These are phyloP conservation scores for Talaromyces ruber DNA, from an alignment of 495 filamentous ascomycete genomes.

Conservation along the genomic window DNA sequence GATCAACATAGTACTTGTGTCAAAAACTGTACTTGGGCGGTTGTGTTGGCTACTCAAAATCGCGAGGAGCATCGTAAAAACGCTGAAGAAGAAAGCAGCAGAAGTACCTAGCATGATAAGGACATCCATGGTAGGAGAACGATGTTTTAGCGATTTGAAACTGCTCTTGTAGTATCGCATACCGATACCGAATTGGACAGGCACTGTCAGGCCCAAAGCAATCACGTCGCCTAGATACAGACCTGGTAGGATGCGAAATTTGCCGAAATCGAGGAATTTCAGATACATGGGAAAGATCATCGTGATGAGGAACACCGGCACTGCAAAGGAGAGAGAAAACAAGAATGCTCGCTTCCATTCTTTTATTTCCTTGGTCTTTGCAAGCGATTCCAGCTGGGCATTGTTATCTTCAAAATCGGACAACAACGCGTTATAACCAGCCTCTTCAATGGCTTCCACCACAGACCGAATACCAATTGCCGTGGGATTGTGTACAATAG, in stretches of 20 bases:
- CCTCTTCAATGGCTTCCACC: slow-evolving; percentile 71
- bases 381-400: slow-evolving; percentile 88
- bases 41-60: slow-evolving; percentile 59
- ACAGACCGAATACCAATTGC: slow-evolving; percentile 70
- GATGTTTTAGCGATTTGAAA: slow-evolving; percentile 83
- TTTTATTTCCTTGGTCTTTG: slow-evolving; percentile 92
- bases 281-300: slow-evolving; percentile 84
- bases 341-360: slow-evolving; percentile 81
- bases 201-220: slow-evolving; percentile 75
- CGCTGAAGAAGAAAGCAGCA: slow-evolving; percentile 95
- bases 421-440: slow-evolving; percentile 79
- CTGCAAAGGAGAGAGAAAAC: slow-evolving; percentile 66
- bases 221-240: slow-evolving; percentile 82
- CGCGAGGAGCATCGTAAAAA: slow-evolving; percentile 79
- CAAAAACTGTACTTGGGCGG: slow-evolving; percentile 81
- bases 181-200: slow-evolving; percentile 94
- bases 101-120: slow-evolving; percentile 90
- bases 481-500: slow-evolving; percentile 59
- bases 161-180: slow-evolving; percentile 85
- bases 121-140: slow-evolving; percentile 95
- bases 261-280: slow-evolving; percentile 64
- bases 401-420: slow-evolving; percentile 93
- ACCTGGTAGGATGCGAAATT: slow-evolving; percentile 55
- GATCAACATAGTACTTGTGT: slow-evolving; percentile 98
- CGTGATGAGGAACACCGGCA: slow-evolving; percentile 87